Conservation (phyloP, 2,329 filamentous ascomycete species). For the Beauveria medogensis region DNA sequence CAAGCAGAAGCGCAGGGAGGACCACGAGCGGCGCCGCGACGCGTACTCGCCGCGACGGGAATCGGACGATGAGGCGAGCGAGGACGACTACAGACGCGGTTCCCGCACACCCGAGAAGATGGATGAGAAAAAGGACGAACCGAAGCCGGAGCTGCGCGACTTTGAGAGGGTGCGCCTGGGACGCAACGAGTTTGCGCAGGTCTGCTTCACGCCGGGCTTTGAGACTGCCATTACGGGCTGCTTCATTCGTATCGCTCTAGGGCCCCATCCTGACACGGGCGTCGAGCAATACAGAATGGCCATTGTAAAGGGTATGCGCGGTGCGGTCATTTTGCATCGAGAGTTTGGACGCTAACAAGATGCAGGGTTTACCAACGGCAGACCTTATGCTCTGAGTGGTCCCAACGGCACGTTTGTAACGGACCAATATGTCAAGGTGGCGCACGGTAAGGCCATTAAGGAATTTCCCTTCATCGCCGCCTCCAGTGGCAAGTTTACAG, state of each 20-base stretch:
- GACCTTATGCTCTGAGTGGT: slow-evolving; percentile 74
- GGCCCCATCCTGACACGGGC: slow-evolving; percentile 63
- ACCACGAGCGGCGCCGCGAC: slow-evolving; percentile 54
- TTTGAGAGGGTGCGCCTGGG: slow-evolving; percentile 78
- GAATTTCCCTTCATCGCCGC: slow-evolving; percentile 87
- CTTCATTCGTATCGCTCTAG: slow-evolving; percentile 78
- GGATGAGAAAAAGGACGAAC: slow-evolving; percentile 47
- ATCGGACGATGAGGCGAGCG: slow-evolving; percentile 59
- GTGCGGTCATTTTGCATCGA: background rate
- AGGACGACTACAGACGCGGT: slow-evolving; percentile 61
- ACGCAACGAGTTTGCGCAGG: slow-evolving; percentile 76
- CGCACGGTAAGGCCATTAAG: slow-evolving; percentile 75
- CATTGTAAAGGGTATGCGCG: slow-evolving; percentile 65
- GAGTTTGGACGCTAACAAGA: slow-evolving; percentile 11
- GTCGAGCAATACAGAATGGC: slow-evolving; percentile 81
- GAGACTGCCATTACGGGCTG: slow-evolving; percentile 74
- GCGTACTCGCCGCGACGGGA: slow-evolving; percentile 29
- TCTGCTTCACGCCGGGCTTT: slow-evolving; percentile 91
- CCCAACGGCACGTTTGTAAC: slow-evolving; percentile 74
- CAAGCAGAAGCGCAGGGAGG: slow-evolving; percentile 42
- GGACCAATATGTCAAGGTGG: slow-evolving; percentile 73
- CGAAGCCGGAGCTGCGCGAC: slow-evolving; percentile 67
- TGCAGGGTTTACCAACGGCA: slow-evolving; percentile 67
- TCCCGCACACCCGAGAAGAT: slow-evolving; percentile 53
- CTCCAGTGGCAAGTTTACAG: slow-evolving; percentile 78